Conservation (phyloP, 805 yeast genomes). For the Naumovozyma castellii region DNA sequence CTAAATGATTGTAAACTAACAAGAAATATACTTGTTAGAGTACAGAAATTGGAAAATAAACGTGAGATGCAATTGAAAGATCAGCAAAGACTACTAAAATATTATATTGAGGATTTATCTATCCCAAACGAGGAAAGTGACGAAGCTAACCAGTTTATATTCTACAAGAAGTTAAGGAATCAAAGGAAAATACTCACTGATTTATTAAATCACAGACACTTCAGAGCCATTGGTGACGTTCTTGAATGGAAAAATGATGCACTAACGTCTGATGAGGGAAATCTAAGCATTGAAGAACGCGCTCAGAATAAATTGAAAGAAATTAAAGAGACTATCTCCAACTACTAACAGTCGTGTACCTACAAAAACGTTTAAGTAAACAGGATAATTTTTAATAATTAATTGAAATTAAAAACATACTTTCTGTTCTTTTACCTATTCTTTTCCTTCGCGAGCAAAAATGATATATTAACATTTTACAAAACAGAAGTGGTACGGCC, state of each 20-base stretch:
- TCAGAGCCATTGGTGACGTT: constrained; percentile 12
- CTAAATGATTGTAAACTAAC: constrained; percentile 26
- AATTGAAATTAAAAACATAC: too few relatives aligned
- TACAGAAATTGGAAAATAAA: constrained; percentile 22
- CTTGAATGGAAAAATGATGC: constrained; percentile 17
- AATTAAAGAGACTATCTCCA: constrained; percentile 4
- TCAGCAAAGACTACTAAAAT: constrained; percentile 9
- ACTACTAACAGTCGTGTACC: too few relatives aligned
- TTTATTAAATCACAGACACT: constrained; percentile 16
- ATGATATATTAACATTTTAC: too few relatives aligned
- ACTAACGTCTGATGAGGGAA: constrained; percentile 12
- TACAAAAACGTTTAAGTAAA: too few relatives aligned
- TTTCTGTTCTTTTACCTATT: too few relatives aligned
- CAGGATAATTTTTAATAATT: too few relatives aligned
- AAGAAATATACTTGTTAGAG: constrained; percentile 12
- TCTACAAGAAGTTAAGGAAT: constrained; percentile 14
- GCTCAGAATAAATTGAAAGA: constrained; percentile 24
- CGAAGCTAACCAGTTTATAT: constrained; percentile 2
- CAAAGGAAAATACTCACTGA: constrained; percentile 22
- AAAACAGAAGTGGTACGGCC: too few relatives aligned
- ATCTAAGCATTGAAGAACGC: constrained; percentile 15
- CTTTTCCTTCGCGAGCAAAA: too few relatives aligned
- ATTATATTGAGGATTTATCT: constrained; percentile 6
- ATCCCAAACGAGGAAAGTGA: constrained; percentile 11
- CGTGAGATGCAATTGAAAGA: constrained; percentile 14